phyloP scores from a whole-genome alignment of 2,329 filamentous ascomycete species.

The Apiospora malaysiana region DNA sequence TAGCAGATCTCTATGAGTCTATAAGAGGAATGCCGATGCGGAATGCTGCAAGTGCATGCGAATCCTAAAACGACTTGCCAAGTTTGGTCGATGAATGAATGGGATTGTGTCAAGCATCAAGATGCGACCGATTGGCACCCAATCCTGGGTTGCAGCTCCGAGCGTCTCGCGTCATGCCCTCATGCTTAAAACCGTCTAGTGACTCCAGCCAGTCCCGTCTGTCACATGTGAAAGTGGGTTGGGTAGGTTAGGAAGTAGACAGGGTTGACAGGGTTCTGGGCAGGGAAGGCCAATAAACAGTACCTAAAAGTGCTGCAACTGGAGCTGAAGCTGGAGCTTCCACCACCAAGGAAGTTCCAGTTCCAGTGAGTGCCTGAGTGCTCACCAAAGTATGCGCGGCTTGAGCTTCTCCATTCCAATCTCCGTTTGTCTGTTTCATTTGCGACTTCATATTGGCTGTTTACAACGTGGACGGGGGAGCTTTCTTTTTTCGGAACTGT shows the following conservation, averaged over 20 bases:
- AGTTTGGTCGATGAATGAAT: neutral
- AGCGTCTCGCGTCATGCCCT: neutral
- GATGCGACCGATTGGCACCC: neutral
- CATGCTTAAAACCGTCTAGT: neutral
- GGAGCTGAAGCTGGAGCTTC: too few species aligned
- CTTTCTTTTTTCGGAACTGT: neutral
- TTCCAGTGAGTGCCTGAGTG: neutral
- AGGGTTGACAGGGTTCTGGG: too few species aligned
- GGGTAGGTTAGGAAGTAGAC: too few species aligned
- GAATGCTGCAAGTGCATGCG: neutral
- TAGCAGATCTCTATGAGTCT: neutral
- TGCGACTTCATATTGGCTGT: neutral
- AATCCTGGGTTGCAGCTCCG: neutral
- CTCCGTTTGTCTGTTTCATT: neutral
- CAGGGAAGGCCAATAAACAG: too few species aligned
- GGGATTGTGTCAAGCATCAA: neutral
- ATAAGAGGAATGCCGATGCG: neutral
- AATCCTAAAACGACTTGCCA: neutral
- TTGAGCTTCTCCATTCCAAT: neutral
- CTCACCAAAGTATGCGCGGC: neutral
- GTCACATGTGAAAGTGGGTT: constrained; percentile 27
- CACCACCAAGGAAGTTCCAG: neutral
- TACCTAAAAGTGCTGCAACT: too few species aligned
- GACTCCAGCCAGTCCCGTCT: neutral
- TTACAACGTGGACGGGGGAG: neutral